Evolutionary conservation across 805 yeast species (phyloP), one percentile per base, ranked within the genome.

Genomic region (Pichia nakasei): DNA sequence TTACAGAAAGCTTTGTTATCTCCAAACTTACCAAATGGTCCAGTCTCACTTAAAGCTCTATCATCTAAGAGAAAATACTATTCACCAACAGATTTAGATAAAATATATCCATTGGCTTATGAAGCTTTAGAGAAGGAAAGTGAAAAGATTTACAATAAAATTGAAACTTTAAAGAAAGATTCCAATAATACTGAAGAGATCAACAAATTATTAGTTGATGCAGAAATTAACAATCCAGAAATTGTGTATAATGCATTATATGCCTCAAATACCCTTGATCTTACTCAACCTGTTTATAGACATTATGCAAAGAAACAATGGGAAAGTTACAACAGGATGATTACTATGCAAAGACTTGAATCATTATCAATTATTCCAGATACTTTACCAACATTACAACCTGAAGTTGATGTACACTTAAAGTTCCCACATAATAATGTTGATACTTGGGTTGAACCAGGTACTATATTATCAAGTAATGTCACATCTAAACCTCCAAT

Each of bases 331-430:
- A 80, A 76, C 37, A 76, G 78, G 63, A 83, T 87, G 85, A 59
- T 86, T 41, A 68, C 82, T 42, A 86, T 93, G 93, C 97, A 93
- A 67, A 79, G 97, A 68, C 65, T 93, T 43, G 98, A 93, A 66
- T 79, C 83, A 45, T 67, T 87, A 52, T 75, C 74, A 36, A 86
- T 86, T 36, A 85, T 93, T 47, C 98, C 98, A 15, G 98, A 93
- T 60, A 89, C 97, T 3, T 60, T 93, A 61, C 93, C 97, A 22
- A 88, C 97, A 2, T 64, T 93, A 45, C 80, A 75, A 9, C 97
- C 97, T 18, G 66, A 72, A 49, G 91, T 77, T 17, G 87, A 84
- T 42, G 85, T 91, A 6, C 70, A 75, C 37, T 57, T 93, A 37
- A 79, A 78, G 64, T 89, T 89, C 58, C 81, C 88, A 5, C 78